Base-by-base conservation (phyloP, 2,329 filamentous ascomycete species). In the Colletotrichum shisoi region DNA sequence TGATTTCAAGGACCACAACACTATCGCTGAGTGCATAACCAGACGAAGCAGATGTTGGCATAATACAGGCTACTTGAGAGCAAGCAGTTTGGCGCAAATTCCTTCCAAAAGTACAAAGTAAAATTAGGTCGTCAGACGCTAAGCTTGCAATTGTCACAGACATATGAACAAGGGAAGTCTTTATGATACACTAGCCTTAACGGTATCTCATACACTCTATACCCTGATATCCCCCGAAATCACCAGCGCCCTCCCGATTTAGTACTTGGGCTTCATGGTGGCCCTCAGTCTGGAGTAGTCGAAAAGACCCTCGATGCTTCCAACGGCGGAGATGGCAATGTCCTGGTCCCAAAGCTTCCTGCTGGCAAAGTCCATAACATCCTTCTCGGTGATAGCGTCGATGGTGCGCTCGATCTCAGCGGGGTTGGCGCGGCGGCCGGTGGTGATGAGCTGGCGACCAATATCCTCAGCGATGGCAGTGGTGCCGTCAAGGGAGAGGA, bases 401-500 rank as follows among this genome's bases (percentile, higher is more conserved):
- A 99, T 93, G 73, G 90, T 88, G 75, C 92, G 89, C 88, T 99
- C 95, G 72, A 99, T 94, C 86, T 99, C 95, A 79, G 91, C 91
- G 68, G 95, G 92, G 78, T 84, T 89, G 88, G 96, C 91, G 72
- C 94, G 90, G 76, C 94, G 91, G 78, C 95, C 95, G 67, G 95
- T 98, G 76, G 94, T 98, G 84, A 99, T 89, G 82, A 99, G 93
- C 84, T 99, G 95, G 81, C 95, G 92, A 77, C 95, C 95, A 80
- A 99, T 97, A 79, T 99, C 95, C 86, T 99, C 95, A 69, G 95
- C 95, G 62, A 97, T 91, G 74, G 95, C 93, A 56, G 95, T 98
- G 77, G 95, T 98, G 80, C 94, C 96, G 79, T 99, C 95, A 39
- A 99, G 92, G 60, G 93, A 96, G 72, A 99, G 89, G 70, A 99